phyloP scores from a whole-genome alignment of 1,284 basidiomycete species.

The Caloboletus firmus region DNA sequence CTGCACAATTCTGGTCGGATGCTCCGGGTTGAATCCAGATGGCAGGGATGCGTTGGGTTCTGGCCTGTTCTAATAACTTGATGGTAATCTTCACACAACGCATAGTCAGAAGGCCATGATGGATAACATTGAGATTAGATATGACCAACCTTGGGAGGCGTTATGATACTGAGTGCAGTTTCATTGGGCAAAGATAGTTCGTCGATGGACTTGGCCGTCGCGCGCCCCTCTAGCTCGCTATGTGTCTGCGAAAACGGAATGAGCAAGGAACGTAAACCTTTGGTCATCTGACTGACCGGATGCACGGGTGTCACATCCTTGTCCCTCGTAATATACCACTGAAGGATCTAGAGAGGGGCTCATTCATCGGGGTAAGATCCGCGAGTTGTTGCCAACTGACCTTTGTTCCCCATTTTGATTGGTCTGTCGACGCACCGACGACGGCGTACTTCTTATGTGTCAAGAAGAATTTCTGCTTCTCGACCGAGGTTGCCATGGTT shows the following conservation, averaged over 20 bases:
- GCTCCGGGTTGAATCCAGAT: constrained; percentile 89
- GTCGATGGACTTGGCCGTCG: constrained; percentile 52
- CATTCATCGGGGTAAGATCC: not conserved
- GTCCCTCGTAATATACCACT: constrained; percentile 70
- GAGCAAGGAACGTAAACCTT: constrained; percentile 34
- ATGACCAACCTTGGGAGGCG: constrained; percentile 58
- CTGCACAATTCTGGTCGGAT: constrained; percentile 55
- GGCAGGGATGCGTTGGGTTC: constrained; percentile 58
- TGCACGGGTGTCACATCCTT: constrained; percentile 71
- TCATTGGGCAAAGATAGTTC: constrained; percentile 62
- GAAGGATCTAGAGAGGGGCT: constrained; percentile 51
- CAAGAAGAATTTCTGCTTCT: constrained; percentile 60
- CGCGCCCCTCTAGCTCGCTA: constrained; percentile 60
- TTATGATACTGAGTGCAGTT: constrained; percentile 81
- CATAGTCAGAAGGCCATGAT: not conserved
- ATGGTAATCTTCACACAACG: constrained; percentile 57
- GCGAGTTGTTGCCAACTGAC: constrained; percentile 36
- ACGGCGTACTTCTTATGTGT: constrained; percentile 67
- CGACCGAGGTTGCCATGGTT: constrained; percentile 24
- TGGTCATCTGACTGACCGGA: constrained; percentile 35
- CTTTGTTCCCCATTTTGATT: constrained; percentile 73
- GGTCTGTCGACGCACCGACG: constrained; percentile 77
- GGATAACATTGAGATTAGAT: not conserved
- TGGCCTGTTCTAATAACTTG: constrained; percentile 61
- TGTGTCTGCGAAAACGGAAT: constrained; percentile 49